phyloP scores from a whole-genome alignment of 768 basidiomycete genomes.

The Kwoniella shandongensis region DNA sequence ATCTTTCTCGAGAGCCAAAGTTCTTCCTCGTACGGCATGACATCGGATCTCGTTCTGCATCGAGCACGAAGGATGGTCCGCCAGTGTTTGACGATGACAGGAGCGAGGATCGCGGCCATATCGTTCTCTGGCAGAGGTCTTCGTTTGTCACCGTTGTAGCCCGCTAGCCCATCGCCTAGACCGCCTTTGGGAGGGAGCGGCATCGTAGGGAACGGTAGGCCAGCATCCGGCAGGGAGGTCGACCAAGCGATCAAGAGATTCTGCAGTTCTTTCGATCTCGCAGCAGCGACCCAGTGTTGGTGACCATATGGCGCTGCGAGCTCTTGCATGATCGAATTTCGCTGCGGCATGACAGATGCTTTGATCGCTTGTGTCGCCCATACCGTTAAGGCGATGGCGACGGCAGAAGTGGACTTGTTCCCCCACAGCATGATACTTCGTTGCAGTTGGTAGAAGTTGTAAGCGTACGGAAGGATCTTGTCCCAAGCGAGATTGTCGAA shows the following conservation, averaged over 20 bases:
- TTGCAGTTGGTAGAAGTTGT: constrained; percentile 27
- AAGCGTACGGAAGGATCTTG: constrained; percentile 18
- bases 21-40: constrained; percentile 22
- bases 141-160: constrained; percentile 30
- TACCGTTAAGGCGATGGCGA: constrained; percentile 20
- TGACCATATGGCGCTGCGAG: constrained; percentile 16
- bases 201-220: constrained; percentile 22
- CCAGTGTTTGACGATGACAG: constrained; percentile 29
- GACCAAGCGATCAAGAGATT: constrained; percentile 36
- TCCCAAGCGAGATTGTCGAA: constrained; percentile 22
- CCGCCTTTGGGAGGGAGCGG: constrained; percentile 13
- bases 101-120: constrained; percentile 19
- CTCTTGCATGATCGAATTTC: constrained; percentile 12
- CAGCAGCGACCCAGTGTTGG: constrained; percentile 3
- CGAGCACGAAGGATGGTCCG: constrained; percentile 17
- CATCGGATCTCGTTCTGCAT: constrained; percentile 6
- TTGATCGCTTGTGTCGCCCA: constrained; percentile 14
- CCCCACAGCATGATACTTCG: constrained; percentile 28
- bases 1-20: constrained; percentile 19
- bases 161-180: constrained; percentile 25
- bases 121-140: constrained; percentile 30
- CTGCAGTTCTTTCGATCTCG: constrained; percentile 16
- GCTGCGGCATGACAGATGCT: constrained; percentile 15
- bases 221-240: constrained; percentile 31
- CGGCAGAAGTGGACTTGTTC: neutral